phyloP scores from a whole-genome alignment of 768 basidiomycete species.

The Amanita molliuscula region DNA sequence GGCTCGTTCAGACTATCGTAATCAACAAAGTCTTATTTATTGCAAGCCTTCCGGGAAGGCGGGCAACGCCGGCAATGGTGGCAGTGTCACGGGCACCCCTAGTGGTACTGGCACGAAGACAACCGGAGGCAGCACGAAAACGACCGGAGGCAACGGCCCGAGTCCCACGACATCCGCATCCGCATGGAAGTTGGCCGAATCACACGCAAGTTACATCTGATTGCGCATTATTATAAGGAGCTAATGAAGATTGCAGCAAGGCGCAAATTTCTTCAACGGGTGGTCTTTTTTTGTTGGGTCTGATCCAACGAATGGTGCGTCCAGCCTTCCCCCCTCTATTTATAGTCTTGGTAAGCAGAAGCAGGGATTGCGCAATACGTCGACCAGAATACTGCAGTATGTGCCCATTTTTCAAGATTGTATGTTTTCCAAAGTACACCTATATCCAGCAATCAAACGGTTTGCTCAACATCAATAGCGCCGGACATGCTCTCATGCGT shows the following conservation, averaged over 20 bases:
- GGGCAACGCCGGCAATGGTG: slow-evolving; percentile 12
- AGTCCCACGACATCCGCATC: slow-evolving; percentile 24
- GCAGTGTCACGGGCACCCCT: slow-evolving; percentile 12
- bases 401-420: slow-evolving; percentile 11
- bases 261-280: slow-evolving; percentile 69
- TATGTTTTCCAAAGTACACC: neutral
- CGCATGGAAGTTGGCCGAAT: slow-evolving; percentile 48
- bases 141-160: slow-evolving; percentile 12
- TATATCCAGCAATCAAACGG: slow-evolving; percentile 36
- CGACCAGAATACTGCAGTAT: slow-evolving; percentile 47
- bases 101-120: slow-evolving; percentile 12
- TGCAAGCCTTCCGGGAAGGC: slow-evolving; percentile 28
- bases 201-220: slow-evolving; percentile 35
- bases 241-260: slow-evolving; percentile 29
- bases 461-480: slow-evolving; percentile 54
- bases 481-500: slow-evolving; percentile 77
- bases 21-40: slow-evolving; percentile 29
- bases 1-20: slow-evolving; percentile 22
- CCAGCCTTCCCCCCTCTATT: no score
- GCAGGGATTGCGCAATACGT: slow-evolving; percentile 51
- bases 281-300: slow-evolving; percentile 61
- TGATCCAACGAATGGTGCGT: slow-evolving; percentile 71
- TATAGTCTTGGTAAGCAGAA: neutral
- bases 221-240: slow-evolving; percentile 1
- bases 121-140: slow-evolving; percentile 12